Evolutionary conservation across 2,329 filamentous ascomycete genomes (phyloP).

Genomic region (Phialophora expanda): DNA sequence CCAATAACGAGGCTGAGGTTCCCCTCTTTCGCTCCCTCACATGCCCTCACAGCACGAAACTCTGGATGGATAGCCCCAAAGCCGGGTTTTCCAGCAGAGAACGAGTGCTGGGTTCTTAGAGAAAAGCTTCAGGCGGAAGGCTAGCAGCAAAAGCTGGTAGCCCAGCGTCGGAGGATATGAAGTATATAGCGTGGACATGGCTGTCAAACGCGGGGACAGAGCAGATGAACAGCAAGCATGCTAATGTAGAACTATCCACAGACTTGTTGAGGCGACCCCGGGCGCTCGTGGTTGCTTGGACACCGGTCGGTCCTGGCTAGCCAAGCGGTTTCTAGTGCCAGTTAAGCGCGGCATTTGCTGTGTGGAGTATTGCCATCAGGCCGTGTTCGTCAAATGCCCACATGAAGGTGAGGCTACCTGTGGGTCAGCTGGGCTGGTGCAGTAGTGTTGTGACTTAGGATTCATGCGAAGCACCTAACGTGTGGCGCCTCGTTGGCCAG

Average conservation of each 20-base stretch:
- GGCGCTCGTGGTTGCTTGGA: not conserved
- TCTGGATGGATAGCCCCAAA: not conserved
- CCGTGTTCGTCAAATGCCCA: not conserved
- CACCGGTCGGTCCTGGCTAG: not conserved
- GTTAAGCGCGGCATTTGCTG: not conserved
- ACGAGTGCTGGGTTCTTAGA: not conserved
- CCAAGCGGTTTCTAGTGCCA: not conserved
- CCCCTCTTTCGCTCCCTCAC: slow-evolving; percentile 1
- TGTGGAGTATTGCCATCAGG: not conserved
- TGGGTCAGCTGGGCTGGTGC: not conserved
- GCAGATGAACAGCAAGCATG: not conserved
- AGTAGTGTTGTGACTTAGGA: not conserved
- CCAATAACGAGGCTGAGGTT: slow-evolving; percentile 9
- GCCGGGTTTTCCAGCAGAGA: not conserved
- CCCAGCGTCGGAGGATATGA: not conserved
- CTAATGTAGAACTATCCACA: not conserved
- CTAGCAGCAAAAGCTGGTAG: not conserved
- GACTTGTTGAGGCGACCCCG: not conserved
- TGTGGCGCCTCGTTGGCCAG: not conserved
- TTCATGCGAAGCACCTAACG: not conserved
- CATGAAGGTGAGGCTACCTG: not conserved
- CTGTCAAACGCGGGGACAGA: not conserved
- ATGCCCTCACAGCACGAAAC: not conserved
- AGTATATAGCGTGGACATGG: not conserved
- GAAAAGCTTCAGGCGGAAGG: not conserved